Evolutionary conservation across 179 eudicot genomes (phyloP).

Genomic region (Amaranthus tricolor): DNA sequence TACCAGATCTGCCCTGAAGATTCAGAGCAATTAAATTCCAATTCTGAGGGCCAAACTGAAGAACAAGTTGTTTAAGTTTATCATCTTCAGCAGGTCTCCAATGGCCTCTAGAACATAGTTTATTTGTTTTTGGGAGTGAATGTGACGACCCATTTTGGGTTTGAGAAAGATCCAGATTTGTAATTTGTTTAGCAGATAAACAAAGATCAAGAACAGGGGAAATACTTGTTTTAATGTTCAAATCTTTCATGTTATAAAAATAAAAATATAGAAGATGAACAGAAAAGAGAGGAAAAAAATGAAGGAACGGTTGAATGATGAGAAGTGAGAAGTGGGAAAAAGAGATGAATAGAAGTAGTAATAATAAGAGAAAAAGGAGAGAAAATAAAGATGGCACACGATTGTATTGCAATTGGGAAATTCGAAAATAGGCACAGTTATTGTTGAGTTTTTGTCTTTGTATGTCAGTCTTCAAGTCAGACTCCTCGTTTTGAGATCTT

Average conservation of each 20-base stretch:
- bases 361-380: too few relatives aligned
- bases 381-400: conserved; percentile 19
- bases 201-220: conserved; percentile 17
- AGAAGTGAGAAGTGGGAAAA: not conserved
- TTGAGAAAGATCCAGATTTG: not conserved
- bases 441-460: conserved; percentile 18
- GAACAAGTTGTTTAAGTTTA: conserved; percentile 51
- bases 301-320: not conserved
- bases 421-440: not conserved
- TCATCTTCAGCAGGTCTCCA: conserved; percentile 68
- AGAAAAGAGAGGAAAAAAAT: not conserved
- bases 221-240: not conserved
- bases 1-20: conserved; percentile 64
- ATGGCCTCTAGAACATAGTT: conserved; percentile 60
- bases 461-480: conserved; percentile 27
- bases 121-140: not conserved
- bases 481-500: conserved; percentile 25
- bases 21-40: conserved; percentile 65
- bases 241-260: not conserved
- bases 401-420: conserved; percentile 9
- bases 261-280: not conserved
- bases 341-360: not conserved
- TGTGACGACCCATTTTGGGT: conserved; percentile 16
- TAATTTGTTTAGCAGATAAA: conserved; percentile 1
- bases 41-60: conserved; percentile 58